Conservation (phyloP, 768 basidiomycete genomes). For the Pleurotus salmoneostramineus region DNA sequence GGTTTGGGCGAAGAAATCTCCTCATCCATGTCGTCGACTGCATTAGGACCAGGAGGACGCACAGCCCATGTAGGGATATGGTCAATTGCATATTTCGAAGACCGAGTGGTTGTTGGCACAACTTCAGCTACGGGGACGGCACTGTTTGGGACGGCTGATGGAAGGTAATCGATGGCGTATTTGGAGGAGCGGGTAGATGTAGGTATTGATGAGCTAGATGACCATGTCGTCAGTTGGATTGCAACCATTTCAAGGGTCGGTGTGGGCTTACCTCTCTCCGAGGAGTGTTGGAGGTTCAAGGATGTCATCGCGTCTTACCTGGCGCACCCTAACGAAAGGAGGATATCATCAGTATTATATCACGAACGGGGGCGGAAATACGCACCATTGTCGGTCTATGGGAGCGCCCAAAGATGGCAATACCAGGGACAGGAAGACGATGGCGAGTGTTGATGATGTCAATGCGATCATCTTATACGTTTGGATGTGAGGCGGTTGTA, state of each 20-base stretch:
- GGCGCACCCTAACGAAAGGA: background rate
- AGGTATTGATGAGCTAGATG: background rate
- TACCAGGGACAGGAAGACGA: background rate
- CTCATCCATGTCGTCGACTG: background rate
- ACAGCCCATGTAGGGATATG: slow-evolving; percentile 4
- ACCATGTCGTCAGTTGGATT: background rate
- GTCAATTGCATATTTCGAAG: slow-evolving; percentile 4
- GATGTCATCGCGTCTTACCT: too few relatives aligned
- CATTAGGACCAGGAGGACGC: background rate
- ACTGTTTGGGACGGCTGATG: background rate
- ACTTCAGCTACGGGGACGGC: background rate
- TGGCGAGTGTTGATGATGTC: background rate
- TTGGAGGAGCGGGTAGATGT: background rate
- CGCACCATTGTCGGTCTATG: background rate
- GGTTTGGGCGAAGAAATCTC: background rate
- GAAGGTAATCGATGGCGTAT: background rate
- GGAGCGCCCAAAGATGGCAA: background rate
- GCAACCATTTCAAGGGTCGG: background rate
- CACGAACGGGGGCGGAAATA: background rate
- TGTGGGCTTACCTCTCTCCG: background rate
- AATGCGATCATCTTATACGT: background rate
- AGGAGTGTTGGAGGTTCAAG: background rate
- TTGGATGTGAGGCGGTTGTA: background rate
- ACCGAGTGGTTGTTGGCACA: background rate
- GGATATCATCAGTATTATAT: background rate